Conservation (phyloP, 306 rosid species). For the Mucuna pruriens region DNA sequence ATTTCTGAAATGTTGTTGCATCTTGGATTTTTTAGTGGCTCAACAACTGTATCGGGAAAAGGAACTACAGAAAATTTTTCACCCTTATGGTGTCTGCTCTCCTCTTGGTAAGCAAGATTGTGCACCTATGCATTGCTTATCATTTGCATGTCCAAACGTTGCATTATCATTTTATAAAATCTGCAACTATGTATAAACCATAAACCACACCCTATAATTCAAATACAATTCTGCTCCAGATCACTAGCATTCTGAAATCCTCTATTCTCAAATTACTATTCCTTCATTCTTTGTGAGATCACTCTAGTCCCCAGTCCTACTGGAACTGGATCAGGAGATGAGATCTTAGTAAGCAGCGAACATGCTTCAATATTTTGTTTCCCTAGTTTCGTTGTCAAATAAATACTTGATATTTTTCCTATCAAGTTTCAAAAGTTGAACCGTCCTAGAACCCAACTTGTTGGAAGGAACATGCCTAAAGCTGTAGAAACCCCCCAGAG, state of each 20-base stretch:
- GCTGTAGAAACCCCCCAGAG: slow-evolving; percentile 53
- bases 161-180: slow-evolving; percentile 25
- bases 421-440: slow-evolving; percentile 27
- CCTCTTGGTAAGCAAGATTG: slow-evolving; percentile 82
- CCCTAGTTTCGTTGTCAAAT: slow-evolving; percentile 19
- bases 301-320: not conserved
- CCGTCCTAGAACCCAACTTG: slow-evolving; percentile 34
- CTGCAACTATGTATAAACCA: not conserved
- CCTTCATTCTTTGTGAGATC: slow-evolving; percentile 4
- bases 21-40: slow-evolving; percentile 80
- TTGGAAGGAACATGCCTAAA: slow-evolving; percentile 47
- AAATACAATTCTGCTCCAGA: not conserved
- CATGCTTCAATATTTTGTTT: slow-evolving; percentile 11
- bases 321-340: not conserved
- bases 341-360: slow-evolving; percentile 19
- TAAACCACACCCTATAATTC: slow-evolving; percentile 12
- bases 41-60: slow-evolving; percentile 91
- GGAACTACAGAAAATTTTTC: slow-evolving; percentile 88
- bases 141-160: slow-evolving; percentile 21
- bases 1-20: slow-evolving; percentile 32
- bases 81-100: slow-evolving; percentile 94
- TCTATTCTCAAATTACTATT: slow-evolving; percentile 10
- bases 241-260: not conserved
- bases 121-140: slow-evolving; percentile 32
- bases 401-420: slow-evolving; percentile 3